Evolutionary conservation across 1,139 yeast genomes (phyloP), one percentile per base, ranked within the genome.

Genomic region (Petasospora rhodanensis): DNA sequence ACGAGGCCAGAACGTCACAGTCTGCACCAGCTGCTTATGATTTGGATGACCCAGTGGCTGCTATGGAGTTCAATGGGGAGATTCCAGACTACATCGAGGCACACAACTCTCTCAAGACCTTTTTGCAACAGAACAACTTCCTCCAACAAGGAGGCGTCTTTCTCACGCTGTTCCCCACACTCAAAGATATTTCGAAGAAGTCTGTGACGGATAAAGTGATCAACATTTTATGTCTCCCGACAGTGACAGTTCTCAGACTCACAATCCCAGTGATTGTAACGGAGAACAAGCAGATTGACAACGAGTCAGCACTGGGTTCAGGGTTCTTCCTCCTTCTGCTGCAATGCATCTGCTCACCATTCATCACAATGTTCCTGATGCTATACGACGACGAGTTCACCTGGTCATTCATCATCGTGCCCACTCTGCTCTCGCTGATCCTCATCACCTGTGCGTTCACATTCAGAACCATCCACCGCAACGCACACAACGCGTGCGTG

Each of bases 201-300:
- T 32, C 57, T 3, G 11, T 38, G 2, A 22, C 47, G 4, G 57
- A 56, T 28, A 49, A 50, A 29, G 13, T 58, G 7, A 49, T 57
- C 30, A 52, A 54, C 5, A 26, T 66, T 2, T 30, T 66, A n/a
- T 48, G 69, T 7, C 36, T 68, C 1, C 79, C 79, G 2, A 54
- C 72, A 1, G 60, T 69, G 1, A 40, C 71, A 1, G 27, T 70
- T 4, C 55, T 76, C 13, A 60, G 73, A 14, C 24, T 70, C 5
- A 64, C 79, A 1, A 61, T 68, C 1, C 82, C 83, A 1, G 77
- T 73, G 2, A 52, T 62, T 27, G 58, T 55, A 19, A 48, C 42
- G 47, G 46, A 41, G 11, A 29, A 34, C 14, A 44, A 37, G 13
- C 19, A 40, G 2, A 29, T 38, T 14, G 38, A 37, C 20, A 27